Conservation (phyloP, 1,284 basidiomycete species). For the Boletus mariae region DNA sequence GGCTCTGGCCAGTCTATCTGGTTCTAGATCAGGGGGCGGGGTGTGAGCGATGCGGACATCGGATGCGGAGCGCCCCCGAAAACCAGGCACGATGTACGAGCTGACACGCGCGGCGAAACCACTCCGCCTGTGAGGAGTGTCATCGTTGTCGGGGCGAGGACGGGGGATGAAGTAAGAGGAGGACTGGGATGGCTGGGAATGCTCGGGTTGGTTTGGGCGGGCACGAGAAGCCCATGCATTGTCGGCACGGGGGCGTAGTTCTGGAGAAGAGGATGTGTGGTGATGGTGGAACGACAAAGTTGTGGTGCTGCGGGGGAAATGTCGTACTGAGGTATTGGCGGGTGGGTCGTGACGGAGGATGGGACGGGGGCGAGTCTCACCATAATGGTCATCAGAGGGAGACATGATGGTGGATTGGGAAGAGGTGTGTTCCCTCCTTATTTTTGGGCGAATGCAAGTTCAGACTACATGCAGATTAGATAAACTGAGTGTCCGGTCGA, state of each 20-base stretch:
- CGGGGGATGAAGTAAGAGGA: constrained; percentile 12
- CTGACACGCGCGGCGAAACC: constrained; percentile 14
- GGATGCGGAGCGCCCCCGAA: constrained; percentile 24
- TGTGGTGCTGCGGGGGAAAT: constrained; percentile 11
- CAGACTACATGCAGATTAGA: background rate
- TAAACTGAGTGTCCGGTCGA: background rate
- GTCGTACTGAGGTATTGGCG: background rate
- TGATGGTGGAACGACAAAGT: constrained; percentile 18
- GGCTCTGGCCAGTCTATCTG: constrained; percentile 29
- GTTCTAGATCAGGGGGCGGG: constrained; percentile 28
- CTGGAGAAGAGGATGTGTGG: constrained; percentile 26
- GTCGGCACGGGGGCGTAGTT: constrained; percentile 22
- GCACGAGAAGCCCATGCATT: constrained; percentile 24
- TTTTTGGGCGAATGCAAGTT: background rate
- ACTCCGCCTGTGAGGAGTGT: constrained; percentile 4
- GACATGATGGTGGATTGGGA: background rate
- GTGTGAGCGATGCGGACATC: constrained; percentile 22
- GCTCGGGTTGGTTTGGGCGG: constrained; percentile 7
- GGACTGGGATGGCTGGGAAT: background rate
- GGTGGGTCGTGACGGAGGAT: constrained; percentile 21
- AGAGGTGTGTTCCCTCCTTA: background rate
- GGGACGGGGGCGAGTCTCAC: background rate
- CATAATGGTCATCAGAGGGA: too few relatives aligned
- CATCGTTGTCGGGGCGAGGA: constrained; percentile 11
- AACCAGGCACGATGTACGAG: constrained; percentile 12